These are phyloP conservation scores for Papilionanthe hybrid DNA, from an alignment of 116 monocot genomes.

Conservation along the genomic window DNA sequence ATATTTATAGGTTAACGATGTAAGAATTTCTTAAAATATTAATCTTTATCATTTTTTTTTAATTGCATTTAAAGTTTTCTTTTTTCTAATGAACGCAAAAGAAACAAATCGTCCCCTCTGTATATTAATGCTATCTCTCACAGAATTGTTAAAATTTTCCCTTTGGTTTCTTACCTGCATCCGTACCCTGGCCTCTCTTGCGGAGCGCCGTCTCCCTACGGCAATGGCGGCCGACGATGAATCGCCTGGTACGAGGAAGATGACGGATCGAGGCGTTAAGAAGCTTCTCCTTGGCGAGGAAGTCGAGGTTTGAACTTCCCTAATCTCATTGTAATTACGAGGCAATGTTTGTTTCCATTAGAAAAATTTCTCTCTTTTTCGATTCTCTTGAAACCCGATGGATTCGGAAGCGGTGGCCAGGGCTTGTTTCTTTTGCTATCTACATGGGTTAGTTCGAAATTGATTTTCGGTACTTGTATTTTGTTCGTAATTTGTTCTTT, in stretches of 20 bases:
- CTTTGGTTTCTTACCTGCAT: neutral
- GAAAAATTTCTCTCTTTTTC: neutral
- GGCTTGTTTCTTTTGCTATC: neutral
- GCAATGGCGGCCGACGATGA: constrained; percentile 8
- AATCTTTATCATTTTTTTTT: too few species aligned
- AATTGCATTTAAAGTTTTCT: neutral
- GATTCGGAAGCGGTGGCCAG: neutral
- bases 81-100: neutral
- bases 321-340: neutral
- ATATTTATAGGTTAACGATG: too few species aligned
- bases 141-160: neutral
- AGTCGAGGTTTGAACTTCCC: neutral
- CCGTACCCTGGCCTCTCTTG: neutral
- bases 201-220: neutral
- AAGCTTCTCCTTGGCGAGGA: constrained; percentile 9
- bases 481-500: neutral
- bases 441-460: neutral
- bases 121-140: neutral
- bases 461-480: neutral
- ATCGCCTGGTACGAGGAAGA: neutral
- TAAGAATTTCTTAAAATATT: too few species aligned
- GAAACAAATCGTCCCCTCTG: neutral
- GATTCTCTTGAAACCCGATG: neutral
- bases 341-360: neutral
- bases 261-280: neutral